Conservation (phyloP, 768 basidiomycete species). For the Pleurotus giganteus region DNA sequence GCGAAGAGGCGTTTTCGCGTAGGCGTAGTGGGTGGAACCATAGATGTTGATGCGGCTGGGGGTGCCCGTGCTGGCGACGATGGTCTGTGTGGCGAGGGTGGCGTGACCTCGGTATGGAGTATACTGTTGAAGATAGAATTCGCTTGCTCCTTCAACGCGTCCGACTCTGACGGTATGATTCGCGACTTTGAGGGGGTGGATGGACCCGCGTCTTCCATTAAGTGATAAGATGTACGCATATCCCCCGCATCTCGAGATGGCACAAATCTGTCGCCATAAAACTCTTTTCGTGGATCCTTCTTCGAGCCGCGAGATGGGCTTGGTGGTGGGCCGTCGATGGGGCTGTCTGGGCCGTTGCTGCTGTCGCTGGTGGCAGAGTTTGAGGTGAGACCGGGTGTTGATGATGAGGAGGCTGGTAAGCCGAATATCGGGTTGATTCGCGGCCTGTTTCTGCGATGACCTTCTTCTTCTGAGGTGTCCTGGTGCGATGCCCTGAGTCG, state of each 20-base stretch:
- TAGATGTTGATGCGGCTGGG: slow-evolving; percentile 33
- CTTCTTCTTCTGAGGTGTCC: slow-evolving; percentile 51
- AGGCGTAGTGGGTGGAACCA: slow-evolving; percentile 45
- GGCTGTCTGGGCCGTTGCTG: slow-evolving; percentile 41
- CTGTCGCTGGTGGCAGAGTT: slow-evolving; percentile 54
- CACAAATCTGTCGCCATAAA: slow-evolving; percentile 68
- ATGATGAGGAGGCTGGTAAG: slow-evolving; percentile 34
- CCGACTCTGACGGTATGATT: slow-evolving; percentile 66
- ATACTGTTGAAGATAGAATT: slow-evolving; percentile 79
- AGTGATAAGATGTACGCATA: slow-evolving; percentile 64
- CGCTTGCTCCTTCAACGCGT: slow-evolving; percentile 85
- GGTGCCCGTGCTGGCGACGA: slow-evolving; percentile 56
- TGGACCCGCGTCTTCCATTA: slow-evolving; percentile 56
- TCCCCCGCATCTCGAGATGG: slow-evolving; percentile 63
- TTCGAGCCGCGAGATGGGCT: slow-evolving; percentile 12
- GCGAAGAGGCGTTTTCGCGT: slow-evolving; percentile 59
- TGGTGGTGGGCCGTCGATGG: slow-evolving; percentile 31
- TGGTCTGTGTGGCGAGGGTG: slow-evolving; percentile 60
- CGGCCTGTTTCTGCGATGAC: slow-evolving; percentile 49
- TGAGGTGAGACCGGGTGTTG: slow-evolving; percentile 58
- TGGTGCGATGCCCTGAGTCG: slow-evolving; percentile 72
- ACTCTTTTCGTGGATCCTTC: slow-evolving; percentile 28
- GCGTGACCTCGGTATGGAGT: slow-evolving; percentile 75
- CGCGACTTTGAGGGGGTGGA: slow-evolving; percentile 60
- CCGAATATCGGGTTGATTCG: slow-evolving; percentile 56